Evolutionary conservation across 2,329 filamentous ascomycete genomes (phyloP).

Genomic region (Elsinoe australis): DNA sequence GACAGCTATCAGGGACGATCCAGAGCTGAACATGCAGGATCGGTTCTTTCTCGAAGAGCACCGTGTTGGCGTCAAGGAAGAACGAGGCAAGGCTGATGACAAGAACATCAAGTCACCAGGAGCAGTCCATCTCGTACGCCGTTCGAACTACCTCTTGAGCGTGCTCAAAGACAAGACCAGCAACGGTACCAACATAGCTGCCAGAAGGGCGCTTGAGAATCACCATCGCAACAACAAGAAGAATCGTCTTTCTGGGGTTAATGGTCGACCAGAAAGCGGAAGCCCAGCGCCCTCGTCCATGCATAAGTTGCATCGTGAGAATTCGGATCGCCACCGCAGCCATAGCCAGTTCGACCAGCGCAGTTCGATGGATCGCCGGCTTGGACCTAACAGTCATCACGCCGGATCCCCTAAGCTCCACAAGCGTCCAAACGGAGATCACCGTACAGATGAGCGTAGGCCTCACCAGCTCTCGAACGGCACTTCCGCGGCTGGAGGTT

Average conservation of each 20-base stretch:
- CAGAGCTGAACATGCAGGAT: conserved; percentile 73
- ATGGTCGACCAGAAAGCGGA: conserved; percentile 49
- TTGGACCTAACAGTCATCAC: conserved; percentile 24
- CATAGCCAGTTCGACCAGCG: conserved; percentile 33
- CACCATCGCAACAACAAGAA: conserved; percentile 95
- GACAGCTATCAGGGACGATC: conserved; percentile 87
- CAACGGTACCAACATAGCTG: conserved; percentile 57
- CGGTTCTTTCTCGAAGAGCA: conserved; percentile 97
- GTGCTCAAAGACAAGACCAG: conserved; percentile 78
- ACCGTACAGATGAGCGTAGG: conserved; percentile 46
- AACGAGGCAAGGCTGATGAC: conserved; percentile 66
- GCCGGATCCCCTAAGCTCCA: conserved; percentile 40
- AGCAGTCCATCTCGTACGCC: conserved; percentile 91
- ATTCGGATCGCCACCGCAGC: conserved; percentile 31
- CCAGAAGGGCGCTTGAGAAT: conserved; percentile 77
- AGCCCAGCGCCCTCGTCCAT: conserved; percentile 55
- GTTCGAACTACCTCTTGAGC: conserved; percentile 91
- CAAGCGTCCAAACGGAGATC: conserved; percentile 26
- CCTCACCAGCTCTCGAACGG: conserved; percentile 34
- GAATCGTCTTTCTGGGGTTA: conserved; percentile 54
- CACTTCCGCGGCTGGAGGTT: conserved; percentile 43
- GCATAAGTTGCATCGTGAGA: conserved; percentile 33
- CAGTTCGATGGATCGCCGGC: conserved; percentile 26
- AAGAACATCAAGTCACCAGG: conserved; percentile 80
- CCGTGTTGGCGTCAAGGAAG: conserved; percentile 94